Percentiles rank a stretch among this genome's conserved stretches.
Evolutionary conservation across 208 protist genomes (phyloP).

Genomic region (Wallacemonas rigidus): DNA sequence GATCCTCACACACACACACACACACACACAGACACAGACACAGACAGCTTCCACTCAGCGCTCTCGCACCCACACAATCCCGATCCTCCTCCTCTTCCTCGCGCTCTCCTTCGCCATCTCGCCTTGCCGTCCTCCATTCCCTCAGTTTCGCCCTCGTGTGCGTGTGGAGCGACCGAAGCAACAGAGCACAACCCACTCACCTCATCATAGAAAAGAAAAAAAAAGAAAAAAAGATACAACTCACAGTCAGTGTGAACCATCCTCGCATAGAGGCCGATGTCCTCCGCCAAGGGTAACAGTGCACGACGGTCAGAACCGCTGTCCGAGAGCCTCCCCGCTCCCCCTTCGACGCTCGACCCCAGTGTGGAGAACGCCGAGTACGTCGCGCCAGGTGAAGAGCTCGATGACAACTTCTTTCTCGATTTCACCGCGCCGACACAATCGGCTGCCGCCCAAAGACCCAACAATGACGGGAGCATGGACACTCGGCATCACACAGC

Average conservation of each 20-base stretch:
- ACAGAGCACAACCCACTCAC: no score
- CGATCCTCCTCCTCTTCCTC: not conserved
- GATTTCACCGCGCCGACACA: constrained; percentile 16
- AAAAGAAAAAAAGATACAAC: no score
- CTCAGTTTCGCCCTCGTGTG: no score
- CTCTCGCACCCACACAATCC: not conserved
- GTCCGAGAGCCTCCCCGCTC: not conserved
- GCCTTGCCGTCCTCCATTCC: not conserved
- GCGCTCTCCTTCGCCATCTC: not conserved
- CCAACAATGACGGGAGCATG: not conserved
- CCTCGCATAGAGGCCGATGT: not conserved
- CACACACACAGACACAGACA: no score
- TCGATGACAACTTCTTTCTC: constrained; percentile 37
- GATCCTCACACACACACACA: no score
- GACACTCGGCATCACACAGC: not conserved
- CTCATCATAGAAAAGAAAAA: no score
- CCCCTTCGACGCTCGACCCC: constrained; percentile 7
- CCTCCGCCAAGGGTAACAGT: not conserved
- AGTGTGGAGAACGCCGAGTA: constrained; percentile 14
- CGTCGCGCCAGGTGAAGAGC: constrained; percentile 19
- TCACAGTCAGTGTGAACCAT: no score
- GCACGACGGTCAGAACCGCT: not conserved
- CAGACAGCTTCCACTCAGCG: not conserved
- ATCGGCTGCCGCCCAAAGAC: not conserved
- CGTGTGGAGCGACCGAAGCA: no score